Evolutionary conservation across 1,139 yeast genomes (phyloP), one percentile per base, ranked within the genome.

Genomic region (Blastobotrys malaysiensis): DNA sequence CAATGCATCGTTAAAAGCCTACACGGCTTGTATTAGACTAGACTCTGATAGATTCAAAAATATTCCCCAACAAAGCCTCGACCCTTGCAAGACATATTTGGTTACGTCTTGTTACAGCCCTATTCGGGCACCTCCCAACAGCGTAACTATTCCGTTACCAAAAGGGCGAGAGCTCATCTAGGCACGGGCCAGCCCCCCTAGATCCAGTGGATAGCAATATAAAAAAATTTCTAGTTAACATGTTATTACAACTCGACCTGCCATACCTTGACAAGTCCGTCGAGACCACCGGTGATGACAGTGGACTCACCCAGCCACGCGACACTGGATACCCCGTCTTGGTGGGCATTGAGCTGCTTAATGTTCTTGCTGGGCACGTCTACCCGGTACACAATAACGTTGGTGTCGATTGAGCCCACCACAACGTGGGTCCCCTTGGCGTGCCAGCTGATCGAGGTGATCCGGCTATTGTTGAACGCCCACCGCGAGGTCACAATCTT

Each of bases 401-500:
- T 85, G 11, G 96, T 84, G 66, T 93, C 99, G 55, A 89, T 75
- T 0, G 97, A 88, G 1, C 86, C 95, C 58, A 93, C 82, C 19
- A 84, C 86, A 50, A 88, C 78, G 61, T 78, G 83, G 61, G 84
- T 81, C 54, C 89, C 86, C 61, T 86, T 90, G 2, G 74, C 70
- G 48, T 85, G 79, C 98, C 98, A 93, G 36, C 82, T 72, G 50
- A 95, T 86, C 43, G 85, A 81, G 54, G 81, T 83, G 57, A 93
- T 86, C 56, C 80, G 83, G 55, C 96, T 84, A 2, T 91, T 86
- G 69, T 95, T 97, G 82, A 88, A 91, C 0, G 96, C 86, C 99
- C 99, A 93, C 67, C 98, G 81, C 0, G 95, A 82, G 1, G 98
- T 90, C 48, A 86, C 81, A 6, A 88, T 75, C 6, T 78, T 65